These are phyloP conservation scores for Dendrobium catenatum DNA, from an alignment of 106 monocot species.

Conservation along the genomic window DNA sequence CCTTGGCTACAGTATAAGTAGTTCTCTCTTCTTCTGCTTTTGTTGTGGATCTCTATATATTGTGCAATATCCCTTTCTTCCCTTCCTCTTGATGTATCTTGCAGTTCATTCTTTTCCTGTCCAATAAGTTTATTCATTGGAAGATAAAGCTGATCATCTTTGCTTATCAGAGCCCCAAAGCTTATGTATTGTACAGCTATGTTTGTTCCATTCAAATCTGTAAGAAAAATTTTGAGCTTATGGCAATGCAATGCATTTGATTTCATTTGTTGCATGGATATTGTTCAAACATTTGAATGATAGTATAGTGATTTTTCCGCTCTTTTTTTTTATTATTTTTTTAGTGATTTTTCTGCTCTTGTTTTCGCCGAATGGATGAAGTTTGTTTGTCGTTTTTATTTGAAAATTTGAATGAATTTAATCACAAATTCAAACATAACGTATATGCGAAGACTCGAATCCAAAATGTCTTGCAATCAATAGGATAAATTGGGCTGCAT, in stretches of 20 bases:
- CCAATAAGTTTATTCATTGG: conserved; percentile 6
- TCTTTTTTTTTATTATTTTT: too few species aligned
- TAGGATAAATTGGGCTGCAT: too few species aligned
- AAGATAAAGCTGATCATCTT: neutral
- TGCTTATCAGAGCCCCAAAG: neutral
- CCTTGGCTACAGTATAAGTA: conserved; percentile 18
- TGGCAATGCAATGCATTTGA: conserved; percentile 1
- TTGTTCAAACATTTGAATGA: too few species aligned
- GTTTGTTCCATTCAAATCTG: conserved; percentile 10
- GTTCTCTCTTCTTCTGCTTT: neutral
- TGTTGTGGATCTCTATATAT: neutral
- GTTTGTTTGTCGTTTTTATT: too few species aligned
- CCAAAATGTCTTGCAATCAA: too few species aligned
- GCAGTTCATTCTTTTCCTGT: conserved; percentile 2
- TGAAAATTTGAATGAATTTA: too few species aligned
- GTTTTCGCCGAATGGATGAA: too few species aligned
- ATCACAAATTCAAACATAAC: too few species aligned
- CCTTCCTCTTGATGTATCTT: neutral
- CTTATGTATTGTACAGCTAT: conserved; percentile 3
- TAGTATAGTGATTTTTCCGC: too few species aligned
- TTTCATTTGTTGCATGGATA: neutral
- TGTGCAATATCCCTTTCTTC: neutral
- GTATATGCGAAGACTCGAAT: too few species aligned
- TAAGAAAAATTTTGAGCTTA: conserved; percentile 8
- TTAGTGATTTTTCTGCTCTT: too few species aligned